These are phyloP conservation scores for Mortierella sp. DNA, from an alignment of 371 early-diverging fungal genomes.

Conservation along the genomic window DNA sequence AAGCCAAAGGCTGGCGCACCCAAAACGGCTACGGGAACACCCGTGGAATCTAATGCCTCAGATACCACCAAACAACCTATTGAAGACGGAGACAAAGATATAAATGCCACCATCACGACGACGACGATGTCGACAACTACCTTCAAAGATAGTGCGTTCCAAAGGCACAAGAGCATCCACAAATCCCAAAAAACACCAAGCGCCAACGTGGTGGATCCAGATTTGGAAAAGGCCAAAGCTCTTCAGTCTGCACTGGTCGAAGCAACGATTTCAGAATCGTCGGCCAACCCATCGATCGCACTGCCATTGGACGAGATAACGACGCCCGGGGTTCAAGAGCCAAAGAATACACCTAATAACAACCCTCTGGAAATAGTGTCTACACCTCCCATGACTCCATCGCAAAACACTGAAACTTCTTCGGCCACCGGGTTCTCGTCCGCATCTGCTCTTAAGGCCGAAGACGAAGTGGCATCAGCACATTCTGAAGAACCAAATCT, in stretches of 20 bases:
- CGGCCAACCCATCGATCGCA: constrained; percentile 23
- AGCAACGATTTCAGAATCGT: constrained; percentile 11
- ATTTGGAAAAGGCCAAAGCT: constrained; percentile 20
- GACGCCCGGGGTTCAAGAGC: constrained; percentile 8
- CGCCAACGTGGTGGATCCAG: background rate
- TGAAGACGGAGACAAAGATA: constrained; percentile 23
- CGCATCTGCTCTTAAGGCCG: background rate
- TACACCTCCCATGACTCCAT: constrained; percentile 10
- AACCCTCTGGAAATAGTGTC: background rate
- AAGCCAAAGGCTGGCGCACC: constrained; percentile 58
- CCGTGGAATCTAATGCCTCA: background rate
- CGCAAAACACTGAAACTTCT: background rate
- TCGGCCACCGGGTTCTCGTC: background rate
- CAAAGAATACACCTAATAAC: background rate
- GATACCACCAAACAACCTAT: constrained; percentile 15
- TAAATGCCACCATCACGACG: constrained; percentile 47
- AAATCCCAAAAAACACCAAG: constrained; percentile 5
- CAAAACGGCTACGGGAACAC: constrained; percentile 16
- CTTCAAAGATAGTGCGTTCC: constrained; percentile 40
- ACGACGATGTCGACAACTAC: constrained; percentile 55
- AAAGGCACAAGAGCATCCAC: constrained; percentile 22
- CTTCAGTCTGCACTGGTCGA: constrained; percentile 27
- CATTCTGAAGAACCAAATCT: constrained; percentile 11
- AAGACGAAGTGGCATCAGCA: background rate
- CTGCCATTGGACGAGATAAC: constrained; percentile 24